phyloP scores from a whole-genome alignment of 257 asterid genomes.

The Penstemon newberryi region DNA sequence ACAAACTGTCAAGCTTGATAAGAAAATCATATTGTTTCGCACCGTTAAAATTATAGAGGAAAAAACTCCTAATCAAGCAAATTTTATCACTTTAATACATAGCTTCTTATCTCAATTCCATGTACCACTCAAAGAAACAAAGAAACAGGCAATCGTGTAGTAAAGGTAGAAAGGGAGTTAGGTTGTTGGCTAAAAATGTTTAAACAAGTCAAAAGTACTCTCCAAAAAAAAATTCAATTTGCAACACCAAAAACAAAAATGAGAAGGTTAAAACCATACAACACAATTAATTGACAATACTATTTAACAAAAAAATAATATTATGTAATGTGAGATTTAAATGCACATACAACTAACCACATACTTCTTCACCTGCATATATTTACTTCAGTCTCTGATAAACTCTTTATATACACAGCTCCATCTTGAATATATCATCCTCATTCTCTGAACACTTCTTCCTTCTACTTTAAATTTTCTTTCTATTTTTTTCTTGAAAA shows the following conservation, averaged over 20 bases:
- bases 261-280: not conserved
- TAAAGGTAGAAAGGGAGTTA: no score
- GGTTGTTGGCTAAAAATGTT: no score
- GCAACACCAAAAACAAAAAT: not conserved
- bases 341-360: conserved; percentile 47
- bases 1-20: no score
- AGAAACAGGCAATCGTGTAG: no score
- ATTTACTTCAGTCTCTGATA: conserved; percentile 51
- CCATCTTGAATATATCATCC: conserved; percentile 26
- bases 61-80: no score
- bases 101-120: no score
- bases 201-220: no score
- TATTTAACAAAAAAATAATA: not conserved
- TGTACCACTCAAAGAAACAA: no score
- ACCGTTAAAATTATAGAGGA: no score
- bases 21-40: no score
- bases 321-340: not conserved
- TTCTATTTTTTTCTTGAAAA: not conserved
- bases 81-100: no score
- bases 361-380: conserved; percentile 55
- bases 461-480: not conserved
- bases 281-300: not conserved
- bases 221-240: not conserved
- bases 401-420: conserved; percentile 43
- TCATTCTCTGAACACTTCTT: conserved; percentile 21